A percentile compares a stretch with the other conserved stretches of the same genome.
Conservation (phyloP, 163 green algal species). For the Chlorella variabilis region DNA sequence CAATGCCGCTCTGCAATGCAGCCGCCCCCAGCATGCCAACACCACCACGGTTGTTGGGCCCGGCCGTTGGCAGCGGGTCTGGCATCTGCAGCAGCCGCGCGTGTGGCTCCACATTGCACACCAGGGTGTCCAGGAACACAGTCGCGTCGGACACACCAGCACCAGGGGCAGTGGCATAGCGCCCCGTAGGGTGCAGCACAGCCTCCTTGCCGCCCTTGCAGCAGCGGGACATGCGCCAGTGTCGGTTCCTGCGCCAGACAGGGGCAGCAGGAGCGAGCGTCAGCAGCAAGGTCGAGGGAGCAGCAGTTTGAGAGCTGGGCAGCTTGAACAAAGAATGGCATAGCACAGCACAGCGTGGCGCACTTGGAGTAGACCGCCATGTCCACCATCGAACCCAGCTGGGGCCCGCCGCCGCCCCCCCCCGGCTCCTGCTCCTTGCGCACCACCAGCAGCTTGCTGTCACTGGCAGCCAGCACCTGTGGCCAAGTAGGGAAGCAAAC, state of each 20-base stretch:
- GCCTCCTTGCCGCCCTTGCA: conserved; percentile 83
- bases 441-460: conserved; percentile 34
- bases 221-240: conserved; percentile 78
- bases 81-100: conserved; percentile 57
- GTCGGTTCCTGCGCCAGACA: conserved; percentile 63
- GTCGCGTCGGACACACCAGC: background rate
- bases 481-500: background rate
- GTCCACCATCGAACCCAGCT: conserved; percentile 68
- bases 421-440: background rate
- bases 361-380: conserved; percentile 76
- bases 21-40: background rate
- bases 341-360: background rate
- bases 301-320: background rate
- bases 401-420: background rate
- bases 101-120: conserved; percentile 63
- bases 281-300: no score
- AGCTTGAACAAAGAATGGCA: background rate
- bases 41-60: background rate
- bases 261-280: background rate
- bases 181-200: conserved; percentile 64
- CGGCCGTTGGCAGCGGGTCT: conserved; percentile 11
- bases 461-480: conserved; percentile 39
- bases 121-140: conserved; percentile 66
- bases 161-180: conserved; percentile 53
- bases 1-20: background rate